phyloP scores from a whole-genome alignment of 495 filamentous ascomycete genomes.

The Aspergillus indologenus region DNA sequence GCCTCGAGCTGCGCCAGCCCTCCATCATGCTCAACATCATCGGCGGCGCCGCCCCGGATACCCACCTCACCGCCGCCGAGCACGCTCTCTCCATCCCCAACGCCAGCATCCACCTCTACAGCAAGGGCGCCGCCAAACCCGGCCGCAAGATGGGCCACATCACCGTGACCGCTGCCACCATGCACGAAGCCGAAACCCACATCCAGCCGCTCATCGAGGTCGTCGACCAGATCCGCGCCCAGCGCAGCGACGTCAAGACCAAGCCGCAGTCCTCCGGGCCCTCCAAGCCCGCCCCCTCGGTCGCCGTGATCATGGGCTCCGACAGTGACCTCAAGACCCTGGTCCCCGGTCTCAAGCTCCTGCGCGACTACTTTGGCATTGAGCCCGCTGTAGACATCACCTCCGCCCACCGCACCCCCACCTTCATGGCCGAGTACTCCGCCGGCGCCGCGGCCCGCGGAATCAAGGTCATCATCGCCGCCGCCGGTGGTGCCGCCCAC shows the following conservation, averaged over 20 bases:
- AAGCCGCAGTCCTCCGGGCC: constrained; percentile 31
- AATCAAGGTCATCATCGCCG: constrained; percentile 90
- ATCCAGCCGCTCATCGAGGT: constrained; percentile 63
- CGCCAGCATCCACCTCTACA: constrained; percentile 81
- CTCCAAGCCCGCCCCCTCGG: constrained; percentile 52
- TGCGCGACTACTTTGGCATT: constrained; percentile 68
- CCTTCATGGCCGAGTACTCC: constrained; percentile 76
- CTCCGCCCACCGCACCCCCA: constrained; percentile 88
- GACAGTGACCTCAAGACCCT: constrained; percentile 87
- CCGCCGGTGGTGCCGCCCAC: constrained; percentile 89
- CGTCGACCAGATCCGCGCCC: constrained; percentile 61
- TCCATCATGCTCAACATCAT: constrained; percentile 98
- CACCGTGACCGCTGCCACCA: constrained; percentile 66
- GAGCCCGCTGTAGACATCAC: constrained; percentile 79
- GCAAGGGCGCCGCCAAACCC: constrained; percentile 77
- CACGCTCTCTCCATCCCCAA: constrained; percentile 59
- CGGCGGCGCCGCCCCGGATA: constrained; percentile 65
- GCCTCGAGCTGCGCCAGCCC: constrained; percentile 56
- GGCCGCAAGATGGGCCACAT: constrained; percentile 95
- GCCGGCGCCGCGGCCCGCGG: constrained; percentile 62
- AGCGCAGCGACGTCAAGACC: constrained; percentile 50
- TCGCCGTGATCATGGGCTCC: constrained; percentile 92
- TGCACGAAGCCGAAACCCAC: constrained; percentile 68
- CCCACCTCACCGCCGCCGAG: constrained; percentile 65
- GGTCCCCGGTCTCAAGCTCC: constrained; percentile 69